Evolutionary conservation across 1,284 basidiomycete genomes (phyloP).

Genomic region (Apiotrichum sp.): DNA sequence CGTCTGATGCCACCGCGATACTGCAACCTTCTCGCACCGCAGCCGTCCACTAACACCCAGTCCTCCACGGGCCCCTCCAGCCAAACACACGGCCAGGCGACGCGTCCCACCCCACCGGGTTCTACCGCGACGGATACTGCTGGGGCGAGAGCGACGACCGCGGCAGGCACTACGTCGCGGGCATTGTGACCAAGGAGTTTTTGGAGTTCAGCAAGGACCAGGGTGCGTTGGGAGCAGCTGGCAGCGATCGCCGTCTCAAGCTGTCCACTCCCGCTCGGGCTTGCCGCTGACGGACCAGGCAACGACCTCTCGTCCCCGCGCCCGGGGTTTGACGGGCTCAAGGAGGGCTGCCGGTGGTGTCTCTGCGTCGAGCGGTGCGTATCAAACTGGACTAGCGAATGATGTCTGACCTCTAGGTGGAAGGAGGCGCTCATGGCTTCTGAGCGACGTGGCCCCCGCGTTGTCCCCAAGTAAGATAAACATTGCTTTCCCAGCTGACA

Average conservation of each 20-base stretch:
- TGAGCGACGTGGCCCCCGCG: constrained; percentile 28
- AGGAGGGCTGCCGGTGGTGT: constrained; percentile 44
- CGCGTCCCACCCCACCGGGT: constrained; percentile 36
- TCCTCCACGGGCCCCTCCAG: constrained; percentile 36
- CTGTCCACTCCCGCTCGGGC: too few relatives aligned
- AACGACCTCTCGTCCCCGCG: constrained; percentile 41
- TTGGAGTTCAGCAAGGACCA: constrained; percentile 36
- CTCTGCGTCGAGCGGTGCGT: constrained; percentile 38
- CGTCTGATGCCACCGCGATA: neutral
- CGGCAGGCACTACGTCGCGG: constrained; percentile 41
- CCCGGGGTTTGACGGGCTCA: constrained; percentile 35
- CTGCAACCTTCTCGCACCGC: neutral
- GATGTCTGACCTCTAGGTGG: constrained; percentile 18
- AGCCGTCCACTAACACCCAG: constrained; percentile 9
- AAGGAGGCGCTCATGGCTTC: constrained; percentile 43
- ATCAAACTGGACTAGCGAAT: too few relatives aligned
- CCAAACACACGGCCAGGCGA: constrained; percentile 32
- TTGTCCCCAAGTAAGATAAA: constrained; percentile 44
- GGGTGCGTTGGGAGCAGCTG: constrained; percentile 22
- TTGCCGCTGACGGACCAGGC: constrained; percentile 16
- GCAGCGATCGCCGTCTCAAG: too few relatives aligned
- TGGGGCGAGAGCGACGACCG: constrained; percentile 33
- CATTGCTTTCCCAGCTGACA: neutral
- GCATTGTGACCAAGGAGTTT: constrained; percentile 39
- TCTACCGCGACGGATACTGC: constrained; percentile 40